Conservation (phyloP, 805 yeast species). For the Cyberlindnera lachancei region DNA sequence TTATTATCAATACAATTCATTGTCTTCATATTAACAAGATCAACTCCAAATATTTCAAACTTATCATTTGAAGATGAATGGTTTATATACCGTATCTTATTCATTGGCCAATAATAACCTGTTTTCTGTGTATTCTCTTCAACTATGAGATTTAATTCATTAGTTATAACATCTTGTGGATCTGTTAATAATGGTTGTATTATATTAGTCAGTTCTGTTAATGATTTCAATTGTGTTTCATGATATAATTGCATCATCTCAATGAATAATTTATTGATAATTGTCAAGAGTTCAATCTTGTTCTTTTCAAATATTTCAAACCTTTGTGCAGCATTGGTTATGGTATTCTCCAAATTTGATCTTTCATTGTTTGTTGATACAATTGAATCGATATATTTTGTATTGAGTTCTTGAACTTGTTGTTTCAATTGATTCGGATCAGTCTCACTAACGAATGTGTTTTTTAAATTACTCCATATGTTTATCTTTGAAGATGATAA, state of each 20-base stretch:
- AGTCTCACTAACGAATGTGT: constrained; percentile 6
- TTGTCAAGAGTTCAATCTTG: constrained; percentile 11
- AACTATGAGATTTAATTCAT: no score
- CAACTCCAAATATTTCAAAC: constrained; percentile 16
- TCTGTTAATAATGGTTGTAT: no score
- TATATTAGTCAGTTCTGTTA: constrained; percentile 1
- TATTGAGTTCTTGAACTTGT: constrained; percentile 5
- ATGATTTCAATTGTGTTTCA: constrained; percentile 1
- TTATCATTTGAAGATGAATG: constrained; percentile 1
- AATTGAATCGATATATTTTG: constrained; percentile 6
- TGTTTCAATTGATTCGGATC: constrained; percentile 7
- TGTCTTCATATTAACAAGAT: constrained; percentile 16
- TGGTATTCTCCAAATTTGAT: constrained; percentile 8
- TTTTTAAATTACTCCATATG: constrained; percentile 15
- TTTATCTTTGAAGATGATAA: constrained; percentile 5
- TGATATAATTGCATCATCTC: constrained; percentile 6
- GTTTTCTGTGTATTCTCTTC: no score
- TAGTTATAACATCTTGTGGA: no score
- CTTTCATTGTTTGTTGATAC: constrained; percentile 2
- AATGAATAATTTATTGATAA: constrained; percentile 7
- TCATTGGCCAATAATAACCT: constrained; percentile 24
- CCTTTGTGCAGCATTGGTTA: constrained; percentile 4
- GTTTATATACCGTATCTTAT: constrained; percentile 9
- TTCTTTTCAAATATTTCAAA: constrained; percentile 15
- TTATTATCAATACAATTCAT: no score